Conservation (phyloP, 2,329 filamentous ascomycete species). For the Sclerotinia trifoliorum region DNA sequence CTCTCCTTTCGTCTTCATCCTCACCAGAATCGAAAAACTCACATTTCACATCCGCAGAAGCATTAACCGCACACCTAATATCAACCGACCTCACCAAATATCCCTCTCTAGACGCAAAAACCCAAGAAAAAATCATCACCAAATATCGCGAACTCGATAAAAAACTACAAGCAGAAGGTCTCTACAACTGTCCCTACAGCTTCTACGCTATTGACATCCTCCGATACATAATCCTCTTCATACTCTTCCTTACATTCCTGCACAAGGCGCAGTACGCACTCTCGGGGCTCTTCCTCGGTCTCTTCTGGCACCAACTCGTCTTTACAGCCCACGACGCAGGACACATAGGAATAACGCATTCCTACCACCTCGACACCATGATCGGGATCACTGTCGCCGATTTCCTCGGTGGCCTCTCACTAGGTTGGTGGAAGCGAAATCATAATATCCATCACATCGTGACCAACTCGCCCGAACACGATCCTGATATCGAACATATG, state of each 20-base stretch:
- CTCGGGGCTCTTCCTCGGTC: conserved; percentile 73
- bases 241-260: conserved; percentile 60
- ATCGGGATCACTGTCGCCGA: conserved; percentile 90
- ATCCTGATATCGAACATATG: conserved; percentile 91
- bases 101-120: conserved; percentile 68
- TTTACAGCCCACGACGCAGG: conserved; percentile 94
- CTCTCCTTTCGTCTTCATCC: too few relatives aligned
- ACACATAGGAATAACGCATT: conserved; percentile 95
- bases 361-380: conserved; percentile 75
- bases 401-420: conserved; percentile 81
- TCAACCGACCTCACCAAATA: conserved; percentile 76
- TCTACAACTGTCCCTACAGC: conserved; percentile 81
- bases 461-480: conserved; percentile 91
- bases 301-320: conserved; percentile 90
- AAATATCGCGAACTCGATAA: conserved; percentile 78
- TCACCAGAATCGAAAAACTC: too few relatives aligned
- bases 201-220: conserved; percentile 72
- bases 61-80: conserved; percentile 71
- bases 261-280: conserved; percentile 62
- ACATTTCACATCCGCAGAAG: too few relatives aligned
- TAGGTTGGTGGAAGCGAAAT: conserved; percentile 96
- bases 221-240: conserved; percentile 70
- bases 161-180: conserved; percentile 67
- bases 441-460: conserved; percentile 97
- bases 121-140: conserved; percentile 70